A percentile compares a stretch with the other conserved stretches of the same genome.
Conservation (phyloP, 1,139 yeast genomes). For the Suhomyces ambrosiae region DNA sequence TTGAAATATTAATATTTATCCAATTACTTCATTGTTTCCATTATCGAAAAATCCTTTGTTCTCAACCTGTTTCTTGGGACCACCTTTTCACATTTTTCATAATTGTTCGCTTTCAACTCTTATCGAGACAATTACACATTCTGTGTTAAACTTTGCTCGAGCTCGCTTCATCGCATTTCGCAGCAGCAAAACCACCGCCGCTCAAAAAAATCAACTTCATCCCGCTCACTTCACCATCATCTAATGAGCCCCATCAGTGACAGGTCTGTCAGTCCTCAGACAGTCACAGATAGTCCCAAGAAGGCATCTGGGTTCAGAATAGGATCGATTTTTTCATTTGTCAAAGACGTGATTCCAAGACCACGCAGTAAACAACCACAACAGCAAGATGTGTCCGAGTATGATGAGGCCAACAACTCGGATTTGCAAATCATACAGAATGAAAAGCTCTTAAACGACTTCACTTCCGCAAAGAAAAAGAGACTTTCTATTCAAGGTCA, state of each 20-base stretch:
- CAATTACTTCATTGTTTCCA: no score
- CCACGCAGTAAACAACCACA: conserved; percentile 1
- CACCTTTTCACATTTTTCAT: no score
- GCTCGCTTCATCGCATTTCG: no score
- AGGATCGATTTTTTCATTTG: conserved; percentile 13
- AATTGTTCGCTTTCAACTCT: no score
- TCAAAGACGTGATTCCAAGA: conserved; percentile 8
- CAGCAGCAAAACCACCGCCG: no score
- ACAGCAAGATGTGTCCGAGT: background rate
- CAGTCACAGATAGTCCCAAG: conserved; percentile 3
- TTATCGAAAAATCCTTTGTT: no score
- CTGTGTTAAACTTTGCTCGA: no score
- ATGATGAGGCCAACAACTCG: conserved; percentile 11
- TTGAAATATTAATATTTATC: no score
- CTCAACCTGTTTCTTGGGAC: no score
- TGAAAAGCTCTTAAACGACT: conserved; percentile 24
- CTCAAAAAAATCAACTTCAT: conserved; percentile 7
- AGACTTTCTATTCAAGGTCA: conserved; percentile 32
- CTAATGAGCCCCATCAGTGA: conserved; percentile 7
- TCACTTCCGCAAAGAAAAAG: conserved; percentile 33
- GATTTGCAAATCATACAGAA: conserved; percentile 13
- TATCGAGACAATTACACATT: no score
- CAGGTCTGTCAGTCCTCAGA: conserved; percentile 19
- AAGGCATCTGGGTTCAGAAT: conserved; percentile 9
- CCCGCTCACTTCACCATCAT: background rate